Evolutionary conservation across 441 rosid genomes (phyloP).

Genomic region (Metrosideros polymorpha): DNA sequence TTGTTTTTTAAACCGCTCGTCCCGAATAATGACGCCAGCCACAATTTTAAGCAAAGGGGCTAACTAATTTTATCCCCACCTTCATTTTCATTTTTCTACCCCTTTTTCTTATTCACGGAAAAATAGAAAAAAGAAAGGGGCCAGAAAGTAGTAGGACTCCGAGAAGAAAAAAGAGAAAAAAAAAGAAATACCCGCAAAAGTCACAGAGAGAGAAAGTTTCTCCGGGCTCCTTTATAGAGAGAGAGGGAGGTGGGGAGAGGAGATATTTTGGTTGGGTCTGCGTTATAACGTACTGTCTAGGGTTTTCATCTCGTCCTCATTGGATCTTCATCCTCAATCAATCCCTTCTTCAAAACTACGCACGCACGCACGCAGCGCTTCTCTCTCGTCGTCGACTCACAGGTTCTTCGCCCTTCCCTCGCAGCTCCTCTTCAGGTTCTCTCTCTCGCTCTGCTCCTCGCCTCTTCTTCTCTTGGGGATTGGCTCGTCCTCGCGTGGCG

Average conservation of each 20-base stretch:
- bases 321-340: constrained; percentile 1
- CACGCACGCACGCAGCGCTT: not conserved
- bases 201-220: not conserved
- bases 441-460: not conserved
- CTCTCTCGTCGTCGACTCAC: not conserved
- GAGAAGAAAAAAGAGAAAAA: not conserved
- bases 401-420: not conserved
- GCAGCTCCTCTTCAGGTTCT: not conserved
- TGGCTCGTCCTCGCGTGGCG: not conserved
- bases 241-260: not conserved
- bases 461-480: not conserved
- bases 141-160: not conserved
- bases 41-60: not conserved
- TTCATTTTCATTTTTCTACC: not conserved
- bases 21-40: not conserved
- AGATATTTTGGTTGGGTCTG: not conserved
- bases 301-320: not conserved
- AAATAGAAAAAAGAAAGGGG: not conserved
- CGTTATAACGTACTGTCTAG: not conserved
- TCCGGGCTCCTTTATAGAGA: not conserved
- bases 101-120: not conserved
- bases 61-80: not conserved
- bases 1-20: not conserved
- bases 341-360: not conserved
- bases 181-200: not conserved